phyloP scores from a whole-genome alignment of 306 rosid species.

The Quercus robur region DNA sequence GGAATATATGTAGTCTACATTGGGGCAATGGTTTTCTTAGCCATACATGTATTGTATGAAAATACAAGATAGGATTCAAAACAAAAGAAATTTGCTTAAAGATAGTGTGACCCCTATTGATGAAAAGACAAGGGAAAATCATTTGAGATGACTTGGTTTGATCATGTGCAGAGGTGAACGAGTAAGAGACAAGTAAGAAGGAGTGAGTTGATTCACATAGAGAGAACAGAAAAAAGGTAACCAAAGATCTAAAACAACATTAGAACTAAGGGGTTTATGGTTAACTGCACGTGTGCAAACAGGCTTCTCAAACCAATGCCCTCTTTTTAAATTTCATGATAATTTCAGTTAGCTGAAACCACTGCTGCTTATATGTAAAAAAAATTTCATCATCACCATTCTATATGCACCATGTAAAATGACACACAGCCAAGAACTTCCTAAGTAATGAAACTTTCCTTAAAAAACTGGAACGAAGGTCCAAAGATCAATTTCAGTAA shows the following conservation, averaged over 20 bases:
- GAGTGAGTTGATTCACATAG: too few species aligned
- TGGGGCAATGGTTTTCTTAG: not conserved
- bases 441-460: not conserved
- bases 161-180: too few species aligned
- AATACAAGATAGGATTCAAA: too few species aligned
- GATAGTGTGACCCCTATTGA: too few species aligned
- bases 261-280: too few species aligned
- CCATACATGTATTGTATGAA: too few species aligned
- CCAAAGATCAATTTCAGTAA: not conserved
- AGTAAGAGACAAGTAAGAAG: too few species aligned
- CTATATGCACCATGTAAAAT: not conserved
- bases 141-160: too few species aligned
- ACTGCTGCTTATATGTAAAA: not conserved
- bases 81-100: too few species aligned
- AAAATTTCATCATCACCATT: not conserved
- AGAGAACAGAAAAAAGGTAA: too few species aligned
- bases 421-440: not conserved
- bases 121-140: too few species aligned
- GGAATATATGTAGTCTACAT: not conserved
- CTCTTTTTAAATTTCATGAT: not conserved
- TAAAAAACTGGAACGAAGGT: not conserved
- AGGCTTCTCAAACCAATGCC: not conserved
- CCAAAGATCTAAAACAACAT: too few species aligned
- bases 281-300: not conserved
- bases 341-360: not conserved